Percentiles rank a stretch among this genome's conserved stretches.
These are phyloP conservation scores for Trichoderma sp. DNA, from an alignment of 2,329 filamentous ascomycete species.

Conservation along the genomic window DNA sequence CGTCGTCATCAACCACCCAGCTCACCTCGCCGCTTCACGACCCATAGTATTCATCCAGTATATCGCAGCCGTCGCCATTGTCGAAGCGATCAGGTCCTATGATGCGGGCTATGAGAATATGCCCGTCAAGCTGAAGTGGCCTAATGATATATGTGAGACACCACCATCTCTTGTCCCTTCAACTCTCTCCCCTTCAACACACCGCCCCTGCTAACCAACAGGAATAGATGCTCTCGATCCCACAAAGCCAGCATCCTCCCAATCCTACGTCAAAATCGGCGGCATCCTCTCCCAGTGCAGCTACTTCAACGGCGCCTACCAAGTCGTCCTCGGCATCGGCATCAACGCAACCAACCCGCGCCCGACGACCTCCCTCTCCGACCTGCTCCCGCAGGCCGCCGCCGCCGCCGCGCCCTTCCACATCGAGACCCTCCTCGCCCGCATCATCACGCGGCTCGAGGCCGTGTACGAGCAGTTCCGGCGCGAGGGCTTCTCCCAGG, in stretches of 20 bases:
- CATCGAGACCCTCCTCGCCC: conserved; percentile 78
- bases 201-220: conserved; percentile 4
- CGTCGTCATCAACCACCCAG: conserved; percentile 80
- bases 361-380: conserved; percentile 84
- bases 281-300: conserved; percentile 90
- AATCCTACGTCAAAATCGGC: conserved; percentile 80
- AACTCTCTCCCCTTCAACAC: no score
- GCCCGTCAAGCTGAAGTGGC: conserved; percentile 91
- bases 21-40: conserved; percentile 68
- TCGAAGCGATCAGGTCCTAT: conserved; percentile 80
- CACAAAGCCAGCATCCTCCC: conserved; percentile 49
- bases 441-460: conserved; percentile 78
- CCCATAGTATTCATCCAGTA: conserved; percentile 96
- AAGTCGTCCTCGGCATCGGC: conserved; percentile 83
- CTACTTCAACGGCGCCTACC: conserved; percentile 76
- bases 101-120: conserved; percentile 72
- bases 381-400: conserved; percentile 58
- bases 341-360: conserved; percentile 82
- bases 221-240: conserved; percentile 66
- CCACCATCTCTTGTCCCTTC: not conserved
- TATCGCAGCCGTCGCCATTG: conserved; percentile 82
- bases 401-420: conserved; percentile 60
- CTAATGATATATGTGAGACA: conserved; percentile 81
- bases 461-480: conserved; percentile 75
- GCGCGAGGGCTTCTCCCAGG: conserved; percentile 69